Conservation (phyloP, 2,329 filamentous ascomycete species). For the Iodosphaeria phyllophila region DNA sequence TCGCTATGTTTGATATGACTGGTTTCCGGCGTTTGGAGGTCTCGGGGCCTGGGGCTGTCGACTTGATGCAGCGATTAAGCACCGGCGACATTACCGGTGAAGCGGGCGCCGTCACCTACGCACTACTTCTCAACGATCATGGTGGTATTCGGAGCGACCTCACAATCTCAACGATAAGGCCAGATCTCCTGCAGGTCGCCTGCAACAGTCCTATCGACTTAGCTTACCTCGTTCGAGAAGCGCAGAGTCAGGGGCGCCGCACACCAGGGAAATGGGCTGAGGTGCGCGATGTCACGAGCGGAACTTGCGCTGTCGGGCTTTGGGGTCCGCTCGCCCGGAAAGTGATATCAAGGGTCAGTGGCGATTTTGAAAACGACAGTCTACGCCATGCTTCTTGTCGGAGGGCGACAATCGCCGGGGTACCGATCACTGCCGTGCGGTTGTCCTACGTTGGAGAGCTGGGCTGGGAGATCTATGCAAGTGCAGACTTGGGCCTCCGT, state of each 20-base stretch:
- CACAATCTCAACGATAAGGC: constrained; percentile 30
- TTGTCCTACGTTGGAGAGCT: constrained; percentile 42
- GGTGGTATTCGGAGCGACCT: constrained; percentile 38
- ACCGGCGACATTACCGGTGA: constrained; percentile 27
- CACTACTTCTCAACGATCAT: constrained; percentile 31
- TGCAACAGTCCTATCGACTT: constrained; percentile 36
- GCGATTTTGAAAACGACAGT: constrained; percentile 24
- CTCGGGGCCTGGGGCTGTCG: constrained; percentile 33
- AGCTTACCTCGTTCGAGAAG: constrained; percentile 33
- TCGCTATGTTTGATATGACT: constrained; percentile 44
- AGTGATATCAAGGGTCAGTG: constrained; percentile 26
- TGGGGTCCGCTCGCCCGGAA: constrained; percentile 39
- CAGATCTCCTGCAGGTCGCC: constrained; percentile 32
- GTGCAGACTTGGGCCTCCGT: constrained; percentile 34
- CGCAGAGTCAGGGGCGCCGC: constrained; percentile 23
- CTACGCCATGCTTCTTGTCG: constrained; percentile 32
- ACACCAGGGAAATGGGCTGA: constrained; percentile 23
- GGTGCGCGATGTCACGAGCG: constrained; percentile 39
- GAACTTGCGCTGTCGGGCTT: constrained; percentile 40
- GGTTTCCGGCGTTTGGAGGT: constrained; percentile 38
- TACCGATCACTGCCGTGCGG: constrained; percentile 35
- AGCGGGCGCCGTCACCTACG: constrained; percentile 33
- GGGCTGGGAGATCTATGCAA: constrained; percentile 44
- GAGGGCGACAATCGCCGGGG: constrained; percentile 26
- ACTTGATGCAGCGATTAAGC: constrained; percentile 33